These are phyloP conservation scores for Aquilaria yunnanensis DNA, from an alignment of 345 rosid genomes.

Conservation along the genomic window DNA sequence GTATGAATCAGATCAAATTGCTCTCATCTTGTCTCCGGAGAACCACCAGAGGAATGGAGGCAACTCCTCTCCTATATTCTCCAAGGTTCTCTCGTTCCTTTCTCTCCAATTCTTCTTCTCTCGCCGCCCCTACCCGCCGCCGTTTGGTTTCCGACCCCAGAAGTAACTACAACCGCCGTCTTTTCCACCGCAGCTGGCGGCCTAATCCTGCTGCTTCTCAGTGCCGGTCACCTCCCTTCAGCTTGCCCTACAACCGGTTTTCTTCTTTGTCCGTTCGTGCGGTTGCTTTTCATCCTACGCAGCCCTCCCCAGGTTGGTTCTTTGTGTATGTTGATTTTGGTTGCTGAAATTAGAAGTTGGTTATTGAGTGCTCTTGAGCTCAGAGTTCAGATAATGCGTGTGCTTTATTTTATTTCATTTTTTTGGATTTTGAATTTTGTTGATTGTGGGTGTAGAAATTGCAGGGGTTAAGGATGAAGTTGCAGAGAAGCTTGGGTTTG, in stretches of 20 bases:
- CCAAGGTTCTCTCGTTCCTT: conserved; percentile 32
- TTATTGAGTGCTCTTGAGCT: not conserved
- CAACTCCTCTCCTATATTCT: conserved; percentile 23
- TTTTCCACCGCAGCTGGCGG: conserved; percentile 31
- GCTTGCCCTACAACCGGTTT: conserved; percentile 21
- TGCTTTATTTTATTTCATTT: not conserved
- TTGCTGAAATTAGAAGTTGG: too few species aligned
- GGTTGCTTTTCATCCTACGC: conserved; percentile 55
- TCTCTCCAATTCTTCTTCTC: conserved; percentile 24
- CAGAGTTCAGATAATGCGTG: not conserved
- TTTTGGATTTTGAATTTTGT: not conserved
- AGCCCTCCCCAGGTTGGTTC: conserved; percentile 46
- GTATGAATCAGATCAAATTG: too few species aligned
- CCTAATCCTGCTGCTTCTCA: conserved; percentile 21
- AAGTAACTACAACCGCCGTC: conserved; percentile 19
- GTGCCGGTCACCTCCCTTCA: conserved; percentile 21
- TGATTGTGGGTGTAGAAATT: conserved; percentile 30
- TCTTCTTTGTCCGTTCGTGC: conserved; percentile 58
- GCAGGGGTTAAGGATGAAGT: conserved; percentile 47
- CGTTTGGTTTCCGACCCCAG: conserved; percentile 28
- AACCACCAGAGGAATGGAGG: too few species aligned
- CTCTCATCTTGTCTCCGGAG: too few species aligned
- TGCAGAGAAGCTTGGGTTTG: conserved; percentile 75
- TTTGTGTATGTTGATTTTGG: not conserved
- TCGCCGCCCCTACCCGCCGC: conserved; percentile 19